phyloP scores from a whole-genome alignment of 345 rosid genomes.

The Lepidium aucheri region DNA sequence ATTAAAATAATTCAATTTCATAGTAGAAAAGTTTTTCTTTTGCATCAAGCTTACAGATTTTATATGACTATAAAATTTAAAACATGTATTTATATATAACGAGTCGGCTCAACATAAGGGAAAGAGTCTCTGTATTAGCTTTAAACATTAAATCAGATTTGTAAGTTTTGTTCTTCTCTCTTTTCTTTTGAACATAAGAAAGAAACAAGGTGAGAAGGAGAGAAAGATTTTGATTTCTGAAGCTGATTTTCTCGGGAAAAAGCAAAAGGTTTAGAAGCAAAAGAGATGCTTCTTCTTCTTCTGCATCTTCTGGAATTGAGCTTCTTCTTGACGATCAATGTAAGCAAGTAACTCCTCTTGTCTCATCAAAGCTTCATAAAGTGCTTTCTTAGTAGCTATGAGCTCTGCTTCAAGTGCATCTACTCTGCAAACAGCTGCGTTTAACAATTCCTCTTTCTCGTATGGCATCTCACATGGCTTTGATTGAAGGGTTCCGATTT shows the following conservation, averaged over 20 bases:
- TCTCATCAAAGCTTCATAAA: conserved; percentile 82
- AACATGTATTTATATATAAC: not conserved
- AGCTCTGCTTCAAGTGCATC: conserved; percentile 98
- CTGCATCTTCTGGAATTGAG: conserved; percentile 24
- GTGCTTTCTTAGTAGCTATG: conserved; percentile 91
- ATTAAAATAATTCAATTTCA: too few relatives aligned
- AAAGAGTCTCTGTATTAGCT: conserved; percentile 17
- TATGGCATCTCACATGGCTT: conserved; percentile 93
- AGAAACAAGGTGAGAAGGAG: not conserved
- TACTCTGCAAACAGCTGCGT: conserved; percentile 98
- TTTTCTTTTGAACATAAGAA: not conserved
- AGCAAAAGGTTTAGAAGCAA: conserved; percentile 9
- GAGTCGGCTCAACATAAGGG: conserved; percentile 1
- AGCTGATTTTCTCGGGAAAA: not conserved
- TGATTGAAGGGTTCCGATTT: conserved; percentile 68
- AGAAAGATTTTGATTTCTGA: not conserved
- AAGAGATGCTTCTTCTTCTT: conserved; percentile 26
- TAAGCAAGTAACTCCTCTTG: conserved; percentile 95
- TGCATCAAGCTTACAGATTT: conserved; percentile 4
- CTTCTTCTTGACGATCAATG: conserved; percentile 82
- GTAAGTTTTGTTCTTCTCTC: not conserved
- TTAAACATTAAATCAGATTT: conserved; percentile 6
- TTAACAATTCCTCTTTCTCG: conserved; percentile 90
- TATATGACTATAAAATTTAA: not conserved
- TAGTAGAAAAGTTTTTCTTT: too few relatives aligned